Evolutionary conservation across 345 rosid species (phyloP).

Genomic region (Mercurialis annua): DNA sequence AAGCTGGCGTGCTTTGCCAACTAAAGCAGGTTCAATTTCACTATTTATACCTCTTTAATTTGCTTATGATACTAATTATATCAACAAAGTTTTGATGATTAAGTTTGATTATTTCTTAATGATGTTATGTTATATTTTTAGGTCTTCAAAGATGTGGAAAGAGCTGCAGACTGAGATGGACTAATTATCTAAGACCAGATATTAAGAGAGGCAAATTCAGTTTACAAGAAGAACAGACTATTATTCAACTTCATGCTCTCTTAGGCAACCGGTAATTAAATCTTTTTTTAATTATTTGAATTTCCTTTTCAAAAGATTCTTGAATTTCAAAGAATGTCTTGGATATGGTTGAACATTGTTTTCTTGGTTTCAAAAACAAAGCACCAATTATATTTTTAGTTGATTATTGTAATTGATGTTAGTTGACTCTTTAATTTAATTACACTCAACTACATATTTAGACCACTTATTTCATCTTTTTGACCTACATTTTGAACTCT

Average conservation of each 20-base stretch:
- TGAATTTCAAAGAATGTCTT: not conserved
- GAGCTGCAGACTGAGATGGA: conserved; percentile 95
- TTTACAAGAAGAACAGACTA: conserved; percentile 87
- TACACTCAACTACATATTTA: conserved; percentile 1
- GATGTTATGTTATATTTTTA: conserved; percentile 7
- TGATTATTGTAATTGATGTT: not conserved
- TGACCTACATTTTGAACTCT: not conserved
- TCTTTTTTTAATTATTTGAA: not conserved
- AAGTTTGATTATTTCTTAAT: not conserved
- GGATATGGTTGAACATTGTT: not conserved
- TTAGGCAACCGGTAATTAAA: conserved; percentile 72
- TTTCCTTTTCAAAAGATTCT: no score
- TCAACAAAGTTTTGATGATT: no score
- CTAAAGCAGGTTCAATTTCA: conserved; percentile 64
- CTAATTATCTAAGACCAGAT: conserved; percentile 88
- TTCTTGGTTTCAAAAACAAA: not conserved
- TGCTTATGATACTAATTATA: no score
- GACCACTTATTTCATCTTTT: not conserved
- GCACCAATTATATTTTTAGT: not conserved
- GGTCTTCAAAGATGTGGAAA: conserved; percentile 93
- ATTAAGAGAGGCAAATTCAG: conserved; percentile 93
- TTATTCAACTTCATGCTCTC: conserved; percentile 94
- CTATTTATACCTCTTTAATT: no score
- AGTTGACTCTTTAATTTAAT: conserved; percentile 10
- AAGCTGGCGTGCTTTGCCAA: conserved; percentile 89